Evolutionary conservation across 2,329 filamentous ascomycete species (phyloP), one percentile per base, ranked within the genome.

Genomic region (Apiospora malaysiana): DNA sequence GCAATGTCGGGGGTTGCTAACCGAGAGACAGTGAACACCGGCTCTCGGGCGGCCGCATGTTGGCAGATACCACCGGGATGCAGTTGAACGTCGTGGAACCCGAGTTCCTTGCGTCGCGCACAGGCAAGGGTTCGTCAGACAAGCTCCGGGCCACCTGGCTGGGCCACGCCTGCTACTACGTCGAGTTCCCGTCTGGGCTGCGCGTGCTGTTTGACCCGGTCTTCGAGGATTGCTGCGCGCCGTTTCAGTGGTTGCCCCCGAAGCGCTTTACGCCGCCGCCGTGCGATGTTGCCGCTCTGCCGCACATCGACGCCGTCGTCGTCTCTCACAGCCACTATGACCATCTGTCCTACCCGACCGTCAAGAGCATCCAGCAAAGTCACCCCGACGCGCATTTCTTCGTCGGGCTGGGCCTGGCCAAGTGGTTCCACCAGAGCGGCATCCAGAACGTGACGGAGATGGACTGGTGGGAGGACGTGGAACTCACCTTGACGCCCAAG

Each of bases 311-410:
- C 77, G 89, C 91, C 40, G 92, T 94, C 12, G 84, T 96, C 69
- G 97, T 97, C 75, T 94, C 91, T 23, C 95, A 98, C 82, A 94
- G 91, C 76, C 95, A 98, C 82, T 98, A 98, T 80, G 95, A 98
- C 81, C 95, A 98, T 79, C 85, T 98, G 16, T 95, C 93, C 0
- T 90, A 94, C 76, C 87, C 90, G 0, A 94, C 92, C 0, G 88
- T 97, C 27, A 86, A 88, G 72, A 89, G 93, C 76, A 87, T 98
- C 69, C 86, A 90, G 70, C 86, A 89, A 74, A 85, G 88, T 69
- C 91, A 96, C 77, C 94, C 94, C 0, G 87, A 92, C 18, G 94
- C 90, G 51, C 94, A 97, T 74, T 98, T 96, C 83, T 96, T 97
- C 74, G 94, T 94, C 27, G 94, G 94, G 0, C 82, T 97, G 4